Conservation (phyloP, 2,329 filamentous ascomycete species). For the Thelonectria rubi region DNA sequence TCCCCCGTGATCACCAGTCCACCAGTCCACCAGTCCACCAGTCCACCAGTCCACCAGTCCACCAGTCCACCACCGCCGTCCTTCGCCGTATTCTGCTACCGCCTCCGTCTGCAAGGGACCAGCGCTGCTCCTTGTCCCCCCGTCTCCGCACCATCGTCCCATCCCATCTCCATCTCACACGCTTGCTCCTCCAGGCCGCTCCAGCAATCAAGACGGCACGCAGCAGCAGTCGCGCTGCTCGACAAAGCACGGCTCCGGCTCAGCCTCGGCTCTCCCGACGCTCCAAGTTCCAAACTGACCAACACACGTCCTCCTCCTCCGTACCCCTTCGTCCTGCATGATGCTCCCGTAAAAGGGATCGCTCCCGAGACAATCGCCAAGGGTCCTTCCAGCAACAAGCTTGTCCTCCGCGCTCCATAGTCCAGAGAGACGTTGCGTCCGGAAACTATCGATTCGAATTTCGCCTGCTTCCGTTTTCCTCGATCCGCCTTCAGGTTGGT, state of each 20-base stretch:
- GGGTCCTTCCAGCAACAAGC: constrained; percentile 18
- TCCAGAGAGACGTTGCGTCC: not conserved
- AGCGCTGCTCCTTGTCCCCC: constrained; percentile 12
- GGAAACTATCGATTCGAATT: constrained; percentile 17
- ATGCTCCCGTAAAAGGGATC: constrained; percentile 41
- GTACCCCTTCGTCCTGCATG: constrained; percentile 29
- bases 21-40: not conserved
- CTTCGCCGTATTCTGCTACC: constrained; percentile 1
- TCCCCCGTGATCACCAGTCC: not conserved
- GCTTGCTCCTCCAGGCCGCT: constrained; percentile 5
- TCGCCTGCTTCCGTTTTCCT: constrained; percentile 5
- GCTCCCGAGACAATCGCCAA: constrained; percentile 37
- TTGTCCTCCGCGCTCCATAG: not conserved
- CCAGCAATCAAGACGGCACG: constrained; percentile 16
- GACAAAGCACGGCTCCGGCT: constrained; percentile 8
- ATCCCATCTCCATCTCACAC: constrained; percentile 20
- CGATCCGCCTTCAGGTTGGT: not conserved
- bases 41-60: no score
- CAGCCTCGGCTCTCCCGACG: constrained; percentile 23
- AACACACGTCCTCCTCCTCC: constrained; percentile 9
- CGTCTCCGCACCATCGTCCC: constrained; percentile 25
- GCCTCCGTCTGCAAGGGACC: constrained; percentile 27
- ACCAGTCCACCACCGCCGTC: constrained; percentile 21
- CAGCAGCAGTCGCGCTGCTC: constrained; percentile 3
- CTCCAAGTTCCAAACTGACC: constrained; percentile 4